Evolutionary conservation across 352 stramenopile genomes (phyloP).

Genomic region (Globisporangium radiosum): DNA sequence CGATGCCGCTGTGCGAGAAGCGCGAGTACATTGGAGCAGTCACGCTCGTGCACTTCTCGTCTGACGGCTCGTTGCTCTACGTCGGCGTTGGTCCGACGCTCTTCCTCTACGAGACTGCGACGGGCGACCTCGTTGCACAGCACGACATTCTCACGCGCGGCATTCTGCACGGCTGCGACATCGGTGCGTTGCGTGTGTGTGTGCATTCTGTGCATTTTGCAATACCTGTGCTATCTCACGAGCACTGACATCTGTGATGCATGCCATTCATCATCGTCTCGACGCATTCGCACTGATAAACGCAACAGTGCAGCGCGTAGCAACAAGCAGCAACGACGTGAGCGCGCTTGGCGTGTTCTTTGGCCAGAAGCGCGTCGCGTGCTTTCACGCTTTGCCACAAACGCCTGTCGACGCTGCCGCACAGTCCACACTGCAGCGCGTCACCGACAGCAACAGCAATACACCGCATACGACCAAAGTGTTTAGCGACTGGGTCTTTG

Average conservation of each 20-base stretch:
- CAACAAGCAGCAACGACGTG: background rate
- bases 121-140: slow-evolving; percentile 35
- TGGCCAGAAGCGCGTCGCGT: slow-evolving; percentile 72
- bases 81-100: slow-evolving; percentile 59
- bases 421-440: slow-evolving; percentile 14
- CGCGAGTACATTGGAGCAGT: slow-evolving; percentile 78
- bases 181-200: slow-evolving; percentile 15
- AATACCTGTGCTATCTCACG: too few relatives aligned
- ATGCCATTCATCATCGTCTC: background rate
- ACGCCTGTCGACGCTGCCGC: slow-evolving; percentile 15
- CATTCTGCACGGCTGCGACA: slow-evolving; percentile 72
- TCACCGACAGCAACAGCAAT: slow-evolving; percentile 20
- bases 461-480: slow-evolving; percentile 24
- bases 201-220: background rate
- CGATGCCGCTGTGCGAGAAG: slow-evolving; percentile 30
- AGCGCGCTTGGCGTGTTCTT: slow-evolving; percentile 44
- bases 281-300: too few relatives aligned
- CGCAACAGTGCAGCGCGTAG: background rate
- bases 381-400: slow-evolving; percentile 45
- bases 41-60: slow-evolving; percentile 72
- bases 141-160: slow-evolving; percentile 47
- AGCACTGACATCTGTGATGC: background rate
- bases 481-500: slow-evolving; percentile 83
- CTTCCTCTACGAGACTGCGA: slow-evolving; percentile 54
- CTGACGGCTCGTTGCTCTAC: slow-evolving; percentile 62